Evolutionary conservation across 1,139 yeast genomes (phyloP), one percentile per base, ranked within the genome.

Genomic region (Pichia sp.): DNA sequence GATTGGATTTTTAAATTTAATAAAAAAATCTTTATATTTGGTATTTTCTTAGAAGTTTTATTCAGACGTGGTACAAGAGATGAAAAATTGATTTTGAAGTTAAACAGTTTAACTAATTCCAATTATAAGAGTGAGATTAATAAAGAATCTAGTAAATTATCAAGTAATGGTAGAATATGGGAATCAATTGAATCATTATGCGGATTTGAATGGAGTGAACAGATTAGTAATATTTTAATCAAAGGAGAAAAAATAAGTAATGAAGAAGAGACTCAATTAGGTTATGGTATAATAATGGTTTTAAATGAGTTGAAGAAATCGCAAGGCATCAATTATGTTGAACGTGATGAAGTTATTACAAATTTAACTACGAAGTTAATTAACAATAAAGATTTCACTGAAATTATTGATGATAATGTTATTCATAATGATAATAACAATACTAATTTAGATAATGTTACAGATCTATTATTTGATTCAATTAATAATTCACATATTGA

Each of bases 21-120:
- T 41, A 46, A 50, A 16, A 51, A 45, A 5, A 39, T 56, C 9
- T 46, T 43, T n/a, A 50, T 44, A 42, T 54, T 48, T 46, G 52
- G 54, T 13, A 45, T 56, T 28, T 54, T 57, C n/a, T 18, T 56
- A 16, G 60, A 57, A 46, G 55, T 56, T 25, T 51, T 57, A 13
- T 28, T 54, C 13, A 47, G 60, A 30, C 42, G 50, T 7, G 51
- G 52, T 5, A 29, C 25, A 11, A 47, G 56, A 22, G 43, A 31
- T 42, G 13, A 19, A 22, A 39, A 39, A 13, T 25, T 39, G 13
- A 22, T 22, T 27, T 10, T 27, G 13, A 34, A 36, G 3, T 33
- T 43, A 5, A 28, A 44, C 34, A 28, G 33, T 31, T 30, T 53
- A 14, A 53, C 44, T 46, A 25, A 10, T n/a, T n/a, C 18, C 1